Percentiles rank a stretch among this genome's conserved stretches.
These are phyloP conservation scores for Thermomucor indicae-seudaticae DNA, from an alignment of 371 early-diverging fungal species.

Conservation along the genomic window DNA sequence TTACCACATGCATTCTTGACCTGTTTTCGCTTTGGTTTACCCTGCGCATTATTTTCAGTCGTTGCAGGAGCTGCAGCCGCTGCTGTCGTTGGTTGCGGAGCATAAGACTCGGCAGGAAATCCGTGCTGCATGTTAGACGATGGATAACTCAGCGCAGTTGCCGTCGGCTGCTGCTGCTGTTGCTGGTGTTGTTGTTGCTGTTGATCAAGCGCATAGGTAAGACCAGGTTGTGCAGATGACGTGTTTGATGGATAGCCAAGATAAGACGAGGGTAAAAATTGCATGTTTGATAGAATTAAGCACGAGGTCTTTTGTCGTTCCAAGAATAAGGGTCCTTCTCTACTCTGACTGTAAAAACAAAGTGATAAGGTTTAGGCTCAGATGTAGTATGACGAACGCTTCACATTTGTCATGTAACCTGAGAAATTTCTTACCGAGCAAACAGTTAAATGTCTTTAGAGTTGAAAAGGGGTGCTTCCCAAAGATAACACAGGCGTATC, in stretches of 20 bases:
- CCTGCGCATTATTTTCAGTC: neutral
- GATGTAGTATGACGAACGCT: neutral
- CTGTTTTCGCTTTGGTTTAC: constrained; percentile 55
- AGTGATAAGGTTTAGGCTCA: constrained; percentile 1
- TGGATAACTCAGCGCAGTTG: neutral
- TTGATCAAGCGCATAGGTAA: neutral
- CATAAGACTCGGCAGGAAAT: neutral
- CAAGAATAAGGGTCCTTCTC: neutral
- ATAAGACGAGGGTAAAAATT: constrained; percentile 9
- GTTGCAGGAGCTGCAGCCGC: constrained; percentile 1
- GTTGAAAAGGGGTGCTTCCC: too few species aligned
- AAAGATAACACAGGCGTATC: too few species aligned
- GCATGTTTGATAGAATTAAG: constrained; percentile 3
- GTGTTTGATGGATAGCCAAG: constrained; percentile 5
- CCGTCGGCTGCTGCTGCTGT: neutral
- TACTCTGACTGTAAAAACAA: neutral
- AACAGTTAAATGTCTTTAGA: neutral
- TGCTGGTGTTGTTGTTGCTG: constrained; percentile 2
- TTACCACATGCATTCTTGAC: constrained; percentile 84
- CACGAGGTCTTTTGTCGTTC: neutral
- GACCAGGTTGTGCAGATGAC: neutral
- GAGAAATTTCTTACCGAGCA: too few species aligned
- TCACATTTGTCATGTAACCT: neutral
- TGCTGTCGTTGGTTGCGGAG: neutral
- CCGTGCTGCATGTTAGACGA: neutral